Conservation (phyloP, 352 stramenopile species). For the Pythium brassicae region DNA sequence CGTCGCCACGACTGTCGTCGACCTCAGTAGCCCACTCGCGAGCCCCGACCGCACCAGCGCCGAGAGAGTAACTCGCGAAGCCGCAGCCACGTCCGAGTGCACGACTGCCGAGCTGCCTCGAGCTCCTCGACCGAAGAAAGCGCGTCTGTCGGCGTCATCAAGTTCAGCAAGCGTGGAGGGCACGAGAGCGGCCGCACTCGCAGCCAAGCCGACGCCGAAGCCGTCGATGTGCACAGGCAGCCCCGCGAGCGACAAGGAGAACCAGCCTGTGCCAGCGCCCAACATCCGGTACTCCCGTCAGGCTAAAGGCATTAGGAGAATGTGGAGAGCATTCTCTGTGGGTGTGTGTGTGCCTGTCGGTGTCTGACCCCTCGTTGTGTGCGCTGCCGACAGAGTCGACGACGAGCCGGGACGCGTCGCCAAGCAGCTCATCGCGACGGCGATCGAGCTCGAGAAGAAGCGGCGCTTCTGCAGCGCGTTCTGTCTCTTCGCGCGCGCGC, state of each 20-base stretch:
- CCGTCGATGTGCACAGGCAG: not conserved
- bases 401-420: conserved; percentile 30
- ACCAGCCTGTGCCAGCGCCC: not conserved
- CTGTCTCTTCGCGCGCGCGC: conserved; percentile 52
- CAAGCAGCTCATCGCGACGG: conserved; percentile 54
- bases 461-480: conserved; percentile 28
- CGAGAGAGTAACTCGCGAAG: not conserved
- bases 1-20: too few relatives aligned
- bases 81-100: not conserved
- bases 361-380: not conserved
- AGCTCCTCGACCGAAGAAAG: not conserved
- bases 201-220: not conserved
- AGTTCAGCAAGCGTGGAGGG: not conserved
- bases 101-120: too few relatives aligned
- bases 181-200: too few relatives aligned
- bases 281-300: not conserved
- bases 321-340: too few relatives aligned
- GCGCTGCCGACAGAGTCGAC: conserved; percentile 14
- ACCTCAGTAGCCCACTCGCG: not conserved
- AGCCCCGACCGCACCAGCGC: not conserved
- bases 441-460: conserved; percentile 47
- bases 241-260: conserved; percentile 16
- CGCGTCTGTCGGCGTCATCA: not conserved
- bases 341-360: too few relatives aligned
- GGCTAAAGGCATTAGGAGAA: too few relatives aligned